Percentiles rank a stretch among this genome's conserved stretches.
Conservation (phyloP, 2,329 filamentous ascomycete genomes). For the Metarhizium album region DNA sequence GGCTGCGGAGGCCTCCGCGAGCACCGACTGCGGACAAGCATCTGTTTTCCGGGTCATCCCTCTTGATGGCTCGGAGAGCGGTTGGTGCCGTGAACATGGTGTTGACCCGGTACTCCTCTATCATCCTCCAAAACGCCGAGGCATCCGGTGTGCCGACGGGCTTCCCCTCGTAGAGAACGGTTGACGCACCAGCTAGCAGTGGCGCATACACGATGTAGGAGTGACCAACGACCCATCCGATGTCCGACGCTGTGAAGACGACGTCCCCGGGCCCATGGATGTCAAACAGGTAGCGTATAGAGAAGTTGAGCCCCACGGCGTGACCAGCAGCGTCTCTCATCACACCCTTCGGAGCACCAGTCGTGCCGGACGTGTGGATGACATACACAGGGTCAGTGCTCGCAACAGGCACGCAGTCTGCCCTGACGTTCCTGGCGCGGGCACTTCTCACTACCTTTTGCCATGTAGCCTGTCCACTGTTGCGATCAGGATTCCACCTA, state of each 20-base stretch:
- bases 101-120: constrained; percentile 78
- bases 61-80: constrained; percentile 75
- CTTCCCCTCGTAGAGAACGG: constrained; percentile 88
- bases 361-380: constrained; percentile 81
- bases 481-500: constrained; percentile 59
- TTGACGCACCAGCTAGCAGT: constrained; percentile 73
- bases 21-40: constrained; percentile 52
- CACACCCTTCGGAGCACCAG: constrained; percentile 74
- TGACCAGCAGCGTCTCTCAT: constrained; percentile 75
- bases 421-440: constrained; percentile 52
- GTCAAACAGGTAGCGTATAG: constrained; percentile 72
- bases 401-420: constrained; percentile 65
- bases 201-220: constrained; percentile 86
- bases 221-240: constrained; percentile 65
- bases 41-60: constrained; percentile 69
- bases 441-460: constrained; percentile 64
- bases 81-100: constrained; percentile 79
- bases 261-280: constrained; percentile 78
- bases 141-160: constrained; percentile 82
- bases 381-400: constrained; percentile 78
- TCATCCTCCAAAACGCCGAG: constrained; percentile 76
- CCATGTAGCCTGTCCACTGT: constrained; percentile 69
- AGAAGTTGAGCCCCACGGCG: constrained; percentile 73
- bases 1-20: constrained; percentile 57
- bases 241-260: constrained; percentile 63